Evolutionary conservation across 2,329 filamentous ascomycete genomes (phyloP), one percentile per base, ranked within the genome.

Genomic region (Plenodomus lindquistii): DNA sequence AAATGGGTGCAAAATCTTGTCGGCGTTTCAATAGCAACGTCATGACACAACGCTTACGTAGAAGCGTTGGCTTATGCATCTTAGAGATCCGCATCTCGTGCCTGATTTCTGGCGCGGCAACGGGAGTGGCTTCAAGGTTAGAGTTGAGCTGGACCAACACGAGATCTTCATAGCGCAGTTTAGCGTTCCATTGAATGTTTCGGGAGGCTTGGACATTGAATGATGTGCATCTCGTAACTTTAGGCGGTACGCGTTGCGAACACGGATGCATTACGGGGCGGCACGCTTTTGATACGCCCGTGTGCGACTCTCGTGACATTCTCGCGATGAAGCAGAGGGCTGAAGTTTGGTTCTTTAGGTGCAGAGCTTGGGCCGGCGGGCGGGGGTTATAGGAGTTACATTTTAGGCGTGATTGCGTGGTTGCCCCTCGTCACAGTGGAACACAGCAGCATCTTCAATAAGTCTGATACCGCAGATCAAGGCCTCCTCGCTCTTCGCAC

Each of bases 301-400:
- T 47, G 58, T 50, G 48, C 39, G 42, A 42, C 24, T 40, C 42
- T 50, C 43, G 55, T 50, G 48, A 52, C 50, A 49, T 50, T 59
- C 39, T 49, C 44, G 52, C 45, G 40, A 46, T 57, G 54, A 54
- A 59, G 59, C 55, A 55, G 40, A 57, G 52, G n/a, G 47, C 44
- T 37, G 51, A 61, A 57, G 46, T 40, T 57, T 55, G 39, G 52
- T 55, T 55, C 36, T 55, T 57, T 50, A 48, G 44, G 43, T 40
- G 29, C 24, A 27, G 47, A 47, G 60, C 59, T 57, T 53, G 46
- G 59, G 44, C 59, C 55, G 50, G 42, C 43, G 52, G 46, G 59
- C 57, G 55, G 57, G 60, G 59, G n/a, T n/a, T 62, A 48, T 44
- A 40, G 17, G 46, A 31, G 38, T 52, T 54, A 50, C 45, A 54